Percentiles rank a stretch among this genome's conserved stretches.
These are phyloP conservation scores for Wickerhamomyces bovis DNA, from an alignment of 805 yeast genomes.

Conservation along the genomic window DNA sequence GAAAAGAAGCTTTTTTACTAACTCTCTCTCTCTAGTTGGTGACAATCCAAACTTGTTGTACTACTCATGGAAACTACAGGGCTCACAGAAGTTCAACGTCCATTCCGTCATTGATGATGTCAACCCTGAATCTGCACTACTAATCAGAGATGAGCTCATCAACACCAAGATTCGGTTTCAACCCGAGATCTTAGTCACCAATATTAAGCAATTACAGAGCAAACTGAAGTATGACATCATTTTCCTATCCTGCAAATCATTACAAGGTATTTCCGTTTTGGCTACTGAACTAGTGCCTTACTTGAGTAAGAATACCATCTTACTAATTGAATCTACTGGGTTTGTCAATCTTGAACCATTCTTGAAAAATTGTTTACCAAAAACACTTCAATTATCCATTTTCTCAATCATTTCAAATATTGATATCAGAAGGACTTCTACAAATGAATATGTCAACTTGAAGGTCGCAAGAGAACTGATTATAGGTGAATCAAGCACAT, in stretches of 20 bases:
- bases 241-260: constrained; percentile 40
- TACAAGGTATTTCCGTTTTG: constrained; percentile 44
- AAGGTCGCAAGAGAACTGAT: constrained; percentile 27
- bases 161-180: constrained; percentile 28
- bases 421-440: constrained; percentile 16
- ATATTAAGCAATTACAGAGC: constrained; percentile 9
- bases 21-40: constrained; percentile 32
- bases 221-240: constrained; percentile 35
- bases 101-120: constrained; percentile 33
- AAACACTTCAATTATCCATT: constrained; percentile 14
- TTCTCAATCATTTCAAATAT: constrained; percentile 18
- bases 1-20: not conserved
- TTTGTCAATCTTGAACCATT: constrained; percentile 70
- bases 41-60: constrained; percentile 51
- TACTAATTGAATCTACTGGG: constrained; percentile 65
- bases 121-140: not conserved
- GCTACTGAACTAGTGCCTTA: constrained; percentile 33
- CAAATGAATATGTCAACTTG: constrained; percentile 11
- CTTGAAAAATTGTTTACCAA: constrained; percentile 53
- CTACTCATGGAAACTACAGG: constrained; percentile 52
- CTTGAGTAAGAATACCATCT: constrained; percentile 39
- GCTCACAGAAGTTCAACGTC: constrained; percentile 36
- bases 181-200: constrained; percentile 5
- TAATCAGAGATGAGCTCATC: constrained; percentile 20
- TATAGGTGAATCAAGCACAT: constrained; percentile 35